These are phyloP conservation scores for Cystofilobasidium ferigula DNA, from an alignment of 768 basidiomycete species.

Conservation along the genomic window DNA sequence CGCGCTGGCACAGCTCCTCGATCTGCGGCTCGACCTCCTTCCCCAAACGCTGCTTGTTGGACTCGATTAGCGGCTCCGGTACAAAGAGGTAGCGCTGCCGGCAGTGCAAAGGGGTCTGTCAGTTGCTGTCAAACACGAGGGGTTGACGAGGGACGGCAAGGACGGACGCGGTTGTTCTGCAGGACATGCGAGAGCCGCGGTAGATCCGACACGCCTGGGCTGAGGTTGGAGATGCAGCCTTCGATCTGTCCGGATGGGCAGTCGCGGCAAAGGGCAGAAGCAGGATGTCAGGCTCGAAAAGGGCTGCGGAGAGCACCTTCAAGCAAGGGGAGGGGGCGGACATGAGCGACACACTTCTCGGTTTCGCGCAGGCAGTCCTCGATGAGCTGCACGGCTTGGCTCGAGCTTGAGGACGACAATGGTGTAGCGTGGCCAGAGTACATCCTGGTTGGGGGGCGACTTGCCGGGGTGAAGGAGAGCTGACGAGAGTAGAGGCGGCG, in stretches of 20 bases:
- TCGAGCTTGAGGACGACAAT: background rate
- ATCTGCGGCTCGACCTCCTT: slow-evolving; percentile 75
- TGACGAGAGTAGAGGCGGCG: background rate
- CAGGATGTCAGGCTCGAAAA: slow-evolving; percentile 1
- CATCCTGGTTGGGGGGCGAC: background rate
- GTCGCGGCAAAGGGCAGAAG: too few species aligned
- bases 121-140: background rate
- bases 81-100: slow-evolving; percentile 63
- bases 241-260: background rate
- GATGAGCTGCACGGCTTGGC: slow-evolving; percentile 8
- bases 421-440: background rate
- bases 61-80: slow-evolving; percentile 58
- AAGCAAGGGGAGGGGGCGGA: background rate
- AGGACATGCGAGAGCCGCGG: slow-evolving; percentile 59
- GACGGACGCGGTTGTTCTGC: slow-evolving; percentile 49
- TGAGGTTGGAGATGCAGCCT: slow-evolving; percentile 12
- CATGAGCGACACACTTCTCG: slow-evolving; percentile 16
- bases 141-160: background rate
- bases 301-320: background rate
- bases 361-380: slow-evolving; percentile 19
- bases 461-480: background rate
- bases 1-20: slow-evolving; percentile 57
- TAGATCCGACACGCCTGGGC: slow-evolving; percentile 43
- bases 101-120: background rate
- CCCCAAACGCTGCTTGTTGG: slow-evolving; percentile 61